Conservation (phyloP, 1,284 basidiomycete genomes). For the Ceratorhiza oryzae-sativae region DNA sequence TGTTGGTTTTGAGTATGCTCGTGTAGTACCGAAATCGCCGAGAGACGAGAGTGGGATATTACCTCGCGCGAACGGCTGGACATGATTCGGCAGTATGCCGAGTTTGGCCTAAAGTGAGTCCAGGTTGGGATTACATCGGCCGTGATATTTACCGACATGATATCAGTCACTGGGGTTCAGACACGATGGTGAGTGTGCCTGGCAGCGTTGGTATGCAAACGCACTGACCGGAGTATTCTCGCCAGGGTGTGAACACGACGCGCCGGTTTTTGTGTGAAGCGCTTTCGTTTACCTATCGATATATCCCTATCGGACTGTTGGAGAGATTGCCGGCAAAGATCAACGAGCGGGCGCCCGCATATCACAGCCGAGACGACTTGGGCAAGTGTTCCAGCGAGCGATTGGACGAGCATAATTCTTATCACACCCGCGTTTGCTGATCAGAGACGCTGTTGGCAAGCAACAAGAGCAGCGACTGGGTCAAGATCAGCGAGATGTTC, state of each 20-base stretch:
- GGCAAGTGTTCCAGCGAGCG: constrained; percentile 56
- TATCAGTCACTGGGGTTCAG: constrained; percentile 83
- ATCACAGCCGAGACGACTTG: constrained; percentile 84
- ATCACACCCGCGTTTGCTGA: neutral
- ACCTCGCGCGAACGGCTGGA: constrained; percentile 89
- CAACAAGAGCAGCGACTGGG: constrained; percentile 88
- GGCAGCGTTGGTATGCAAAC: constrained; percentile 7
- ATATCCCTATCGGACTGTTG: constrained; percentile 92
- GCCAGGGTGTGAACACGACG: constrained; percentile 84
- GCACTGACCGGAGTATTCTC: neutral
- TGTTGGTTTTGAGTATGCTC: neutral
- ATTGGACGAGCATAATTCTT: neutral
- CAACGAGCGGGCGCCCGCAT: constrained; percentile 90
- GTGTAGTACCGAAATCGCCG: constrained; percentile 83
- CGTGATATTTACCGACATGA: neutral
- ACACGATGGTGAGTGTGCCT: constrained; percentile 61
- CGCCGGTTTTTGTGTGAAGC: constrained; percentile 94
- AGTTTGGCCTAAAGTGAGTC: constrained; percentile 74
- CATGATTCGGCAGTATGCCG: constrained; percentile 80
- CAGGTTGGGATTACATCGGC: constrained; percentile 10
- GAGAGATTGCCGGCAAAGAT: constrained; percentile 82
- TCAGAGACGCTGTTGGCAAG: constrained; percentile 85
- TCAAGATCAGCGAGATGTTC: constrained; percentile 95
- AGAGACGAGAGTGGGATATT: constrained; percentile 94
- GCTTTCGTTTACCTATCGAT: constrained; percentile 93